Percentiles rank a stretch among this genome's conserved stretches.
Evolutionary conservation across 768 basidiomycete genomes (phyloP).

Genomic region (Leccinum aurantiacum): DNA sequence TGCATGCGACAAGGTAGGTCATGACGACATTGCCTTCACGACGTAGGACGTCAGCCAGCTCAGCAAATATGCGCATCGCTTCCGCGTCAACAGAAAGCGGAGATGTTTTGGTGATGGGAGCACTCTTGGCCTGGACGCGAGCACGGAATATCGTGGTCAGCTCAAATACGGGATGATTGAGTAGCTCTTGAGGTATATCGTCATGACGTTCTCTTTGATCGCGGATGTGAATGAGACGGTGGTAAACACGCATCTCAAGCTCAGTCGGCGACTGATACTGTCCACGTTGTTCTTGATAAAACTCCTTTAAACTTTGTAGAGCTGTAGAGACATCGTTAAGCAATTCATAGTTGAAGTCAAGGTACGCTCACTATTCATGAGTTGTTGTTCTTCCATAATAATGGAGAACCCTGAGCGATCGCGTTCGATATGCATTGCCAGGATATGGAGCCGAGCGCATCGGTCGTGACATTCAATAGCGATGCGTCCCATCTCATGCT

Average conservation of each 20-base stretch:
- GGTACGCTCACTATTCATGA: conserved; percentile 77
- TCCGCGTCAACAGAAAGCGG: conserved; percentile 59
- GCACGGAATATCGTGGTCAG: conserved; percentile 78
- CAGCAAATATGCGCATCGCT: conserved; percentile 64
- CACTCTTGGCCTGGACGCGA: conserved; percentile 77
- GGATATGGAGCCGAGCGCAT: conserved; percentile 90
- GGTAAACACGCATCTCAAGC: conserved; percentile 95
- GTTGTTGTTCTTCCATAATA: conserved; percentile 80
- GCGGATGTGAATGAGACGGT: conserved; percentile 87
- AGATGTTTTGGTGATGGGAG: conserved; percentile 70
- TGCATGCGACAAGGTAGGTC: conserved; percentile 87
- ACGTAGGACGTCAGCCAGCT: conserved; percentile 60
- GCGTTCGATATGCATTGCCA: conserved; percentile 69
- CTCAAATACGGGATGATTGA: conserved; percentile 73
- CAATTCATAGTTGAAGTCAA: neutral
- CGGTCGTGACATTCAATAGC: conserved; percentile 92
- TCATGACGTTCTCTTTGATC: conserved; percentile 78
- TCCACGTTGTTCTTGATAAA: conserved; percentile 80
- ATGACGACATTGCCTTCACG: conserved; percentile 65
- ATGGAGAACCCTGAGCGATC: conserved; percentile 58
- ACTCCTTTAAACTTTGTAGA: conserved; percentile 88
- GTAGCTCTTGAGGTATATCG: conserved; percentile 66
- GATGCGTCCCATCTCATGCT: conserved; percentile 70
- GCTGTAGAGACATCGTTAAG: conserved; percentile 48
- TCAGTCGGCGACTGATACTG: conserved; percentile 76